These are phyloP conservation scores for Sphagnum contortum DNA, from an alignment of 225 moss, liverwort and hornwort genomes.

Conservation along the genomic window DNA sequence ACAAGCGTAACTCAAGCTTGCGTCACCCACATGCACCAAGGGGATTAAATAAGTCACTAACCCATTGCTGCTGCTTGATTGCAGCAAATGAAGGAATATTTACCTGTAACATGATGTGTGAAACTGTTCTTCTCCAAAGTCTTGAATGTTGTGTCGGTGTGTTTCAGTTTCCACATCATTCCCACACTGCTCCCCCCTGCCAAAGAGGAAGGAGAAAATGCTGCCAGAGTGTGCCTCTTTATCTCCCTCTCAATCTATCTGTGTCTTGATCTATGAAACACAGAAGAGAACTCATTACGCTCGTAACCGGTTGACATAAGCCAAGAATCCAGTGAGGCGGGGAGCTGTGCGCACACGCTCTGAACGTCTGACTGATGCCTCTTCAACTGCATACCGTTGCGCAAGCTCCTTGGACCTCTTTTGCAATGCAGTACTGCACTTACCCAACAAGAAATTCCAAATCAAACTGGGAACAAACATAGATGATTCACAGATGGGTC, in stretches of 20 bases:
- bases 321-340: conserved; percentile 70
- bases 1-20: no score
- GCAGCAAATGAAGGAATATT: conserved; percentile 14
- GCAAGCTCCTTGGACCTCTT: conserved; percentile 93
- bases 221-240: neutral
- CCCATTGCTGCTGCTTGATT: conserved; percentile 19
- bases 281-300: conserved; percentile 22
- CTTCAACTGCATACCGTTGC: conserved; percentile 77
- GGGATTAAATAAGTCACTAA: neutral
- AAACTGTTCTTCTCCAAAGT: conserved; percentile 18
- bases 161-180: neutral
- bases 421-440: conserved; percentile 65
- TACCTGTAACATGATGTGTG: conserved; percentile 12
- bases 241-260: neutral
- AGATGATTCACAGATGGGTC: neutral
- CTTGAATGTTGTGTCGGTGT: conserved; percentile 8
- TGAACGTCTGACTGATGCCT: conserved; percentile 81
- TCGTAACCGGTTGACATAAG: conserved; percentile 85
- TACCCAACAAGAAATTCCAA: conserved; percentile 6
- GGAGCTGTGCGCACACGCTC: conserved; percentile 90
- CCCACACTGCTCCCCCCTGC: neutral
- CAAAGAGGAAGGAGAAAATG: neutral
- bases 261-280: neutral
- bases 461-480: neutral
- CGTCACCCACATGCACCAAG: no score